phyloP scores from a whole-genome alignment of 2,329 filamentous ascomycete species.

The Monosporascus sp. region DNA sequence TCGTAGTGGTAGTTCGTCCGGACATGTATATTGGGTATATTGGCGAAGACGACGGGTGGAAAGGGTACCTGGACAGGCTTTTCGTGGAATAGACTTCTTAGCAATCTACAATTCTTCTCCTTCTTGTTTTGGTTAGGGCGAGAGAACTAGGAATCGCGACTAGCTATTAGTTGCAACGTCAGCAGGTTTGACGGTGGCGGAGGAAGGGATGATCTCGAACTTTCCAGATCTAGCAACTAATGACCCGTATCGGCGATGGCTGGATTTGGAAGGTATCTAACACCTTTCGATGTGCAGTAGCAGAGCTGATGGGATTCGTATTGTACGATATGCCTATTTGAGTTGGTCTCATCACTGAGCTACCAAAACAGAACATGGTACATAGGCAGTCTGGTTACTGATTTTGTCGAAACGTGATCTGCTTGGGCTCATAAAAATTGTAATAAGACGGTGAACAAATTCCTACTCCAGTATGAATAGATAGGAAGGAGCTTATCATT shows the following conservation, averaged over 20 bases:
- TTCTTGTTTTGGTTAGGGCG: background rate
- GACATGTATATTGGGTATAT: conserved; percentile 37
- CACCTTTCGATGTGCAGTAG: too few relatives aligned
- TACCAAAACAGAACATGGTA: too few relatives aligned
- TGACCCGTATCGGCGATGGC: background rate
- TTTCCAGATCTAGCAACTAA: background rate
- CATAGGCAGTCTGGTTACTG: too few relatives aligned
- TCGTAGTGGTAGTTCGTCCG: conserved; percentile 31
- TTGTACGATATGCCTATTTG: too few relatives aligned
- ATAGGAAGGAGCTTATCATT: too few relatives aligned
- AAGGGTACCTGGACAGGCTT: conserved; percentile 14
- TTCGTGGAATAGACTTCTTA: background rate
- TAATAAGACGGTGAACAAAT: too few relatives aligned
- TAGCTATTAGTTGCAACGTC: background rate
- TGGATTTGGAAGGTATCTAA: background rate
- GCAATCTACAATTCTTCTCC: background rate
- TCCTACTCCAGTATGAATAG: too few relatives aligned
- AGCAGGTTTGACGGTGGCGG: background rate
- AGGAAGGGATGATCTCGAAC: too few relatives aligned
- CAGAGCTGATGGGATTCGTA: too few relatives aligned
- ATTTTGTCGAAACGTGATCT: too few relatives aligned
- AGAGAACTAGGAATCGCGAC: background rate
- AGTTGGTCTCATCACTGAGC: too few relatives aligned
- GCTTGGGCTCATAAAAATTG: too few relatives aligned
- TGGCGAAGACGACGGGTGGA: conserved; percentile 21